These are phyloP conservation scores for Diplodia sapinea DNA, from an alignment of 2,329 filamentous ascomycete species.

Conservation along the genomic window DNA sequence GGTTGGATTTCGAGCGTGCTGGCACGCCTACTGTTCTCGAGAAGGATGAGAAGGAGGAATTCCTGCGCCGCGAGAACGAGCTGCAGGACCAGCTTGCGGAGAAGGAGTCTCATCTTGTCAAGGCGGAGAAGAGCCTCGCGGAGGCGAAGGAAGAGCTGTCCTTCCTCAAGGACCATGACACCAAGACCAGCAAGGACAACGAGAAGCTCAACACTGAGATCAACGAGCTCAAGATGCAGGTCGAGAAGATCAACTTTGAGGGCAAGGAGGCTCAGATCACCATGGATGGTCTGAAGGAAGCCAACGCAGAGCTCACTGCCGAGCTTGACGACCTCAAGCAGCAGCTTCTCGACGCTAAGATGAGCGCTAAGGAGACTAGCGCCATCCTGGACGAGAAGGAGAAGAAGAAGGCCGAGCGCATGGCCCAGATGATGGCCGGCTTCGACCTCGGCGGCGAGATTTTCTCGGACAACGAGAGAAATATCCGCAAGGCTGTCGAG, in stretches of 20 bases:
- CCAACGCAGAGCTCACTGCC: slow-evolving; percentile 86
- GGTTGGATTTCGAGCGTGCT: slow-evolving; percentile 75
- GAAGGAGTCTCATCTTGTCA: slow-evolving; percentile 80
- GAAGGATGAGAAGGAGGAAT: slow-evolving; percentile 97
- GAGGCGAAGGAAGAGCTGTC: slow-evolving; percentile 86
- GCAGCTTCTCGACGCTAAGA: slow-evolving; percentile 92
- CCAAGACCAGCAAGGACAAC: slow-evolving; percentile 84
- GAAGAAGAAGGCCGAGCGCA: slow-evolving; percentile 97
- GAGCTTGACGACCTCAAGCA: slow-evolving; percentile 97
- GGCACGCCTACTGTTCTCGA: slow-evolving; percentile 89
- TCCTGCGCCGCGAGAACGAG: slow-evolving; percentile 92
- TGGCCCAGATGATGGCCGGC: slow-evolving; percentile 99
- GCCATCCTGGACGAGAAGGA: slow-evolving; percentile 95
- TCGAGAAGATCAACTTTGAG: slow-evolving; percentile 94
- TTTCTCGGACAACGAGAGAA: slow-evolving; percentile 90
- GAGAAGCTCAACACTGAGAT: slow-evolving; percentile 84
- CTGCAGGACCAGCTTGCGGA: slow-evolving; percentile 95
- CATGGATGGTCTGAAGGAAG: slow-evolving; percentile 96
- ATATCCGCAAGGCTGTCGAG: slow-evolving; percentile 81
- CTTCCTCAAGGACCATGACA: slow-evolving; percentile 84
- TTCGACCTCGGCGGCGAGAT: slow-evolving; percentile 93
- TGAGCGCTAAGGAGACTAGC: slow-evolving; percentile 92
- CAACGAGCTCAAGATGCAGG: slow-evolving; percentile 94
- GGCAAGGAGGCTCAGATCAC: slow-evolving; percentile 96
- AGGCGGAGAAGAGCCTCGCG: slow-evolving; percentile 78